Evolutionary conservation across 2,329 filamentous ascomycete genomes (phyloP), one percentile per base, ranked within the genome.

Genomic region (Aspergillus transmontanensis): DNA sequence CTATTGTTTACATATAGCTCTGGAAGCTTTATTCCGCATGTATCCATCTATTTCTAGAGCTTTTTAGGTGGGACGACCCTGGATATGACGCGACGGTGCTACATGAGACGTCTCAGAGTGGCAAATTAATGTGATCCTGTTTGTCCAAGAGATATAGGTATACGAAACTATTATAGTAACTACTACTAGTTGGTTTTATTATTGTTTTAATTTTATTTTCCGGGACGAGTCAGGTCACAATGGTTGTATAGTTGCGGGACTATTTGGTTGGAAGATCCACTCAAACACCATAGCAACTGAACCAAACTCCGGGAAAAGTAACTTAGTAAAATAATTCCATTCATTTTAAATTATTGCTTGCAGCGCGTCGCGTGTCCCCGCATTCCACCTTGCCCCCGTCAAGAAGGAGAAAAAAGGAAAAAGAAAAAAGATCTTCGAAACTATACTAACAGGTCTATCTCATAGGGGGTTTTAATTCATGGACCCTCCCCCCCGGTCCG

Each of bases 351-450:
- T 43, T 45, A 30, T 59, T 59, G 48, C 46, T 51, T 54, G 57
- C 57, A 59, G 57, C 57, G 54, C 58, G 58, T 66, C 65, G 65
- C 68, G 66, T 66, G 66, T 67, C 68, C 67, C 69, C 68, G 69
- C 69, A 71, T 70, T 69, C 66, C 64, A 58, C 43, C 57, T 50
- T 43, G 43, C n/a, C 14, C 58, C 62, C 58, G 60, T 45, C 57
- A 57, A 59, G 66, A 62, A 67, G 61, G 23, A 26, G 45, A 59
- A 54, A 55, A 36, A 36, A 21, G 26, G 30, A 60, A 59, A 51
- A 39, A 36, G 46, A 36, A 56, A 16, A 45, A 51, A 21, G 19
- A 19, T 39, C 48, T 30, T 41, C 43, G 4, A 43, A 32, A n/a
- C n/a, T 19, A 34, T 34, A 14, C 34, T 36, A 36, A 5, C 12